Base-by-base conservation (phyloP, 1,284 basidiomycete species). In the Ustilago curta region DNA sequence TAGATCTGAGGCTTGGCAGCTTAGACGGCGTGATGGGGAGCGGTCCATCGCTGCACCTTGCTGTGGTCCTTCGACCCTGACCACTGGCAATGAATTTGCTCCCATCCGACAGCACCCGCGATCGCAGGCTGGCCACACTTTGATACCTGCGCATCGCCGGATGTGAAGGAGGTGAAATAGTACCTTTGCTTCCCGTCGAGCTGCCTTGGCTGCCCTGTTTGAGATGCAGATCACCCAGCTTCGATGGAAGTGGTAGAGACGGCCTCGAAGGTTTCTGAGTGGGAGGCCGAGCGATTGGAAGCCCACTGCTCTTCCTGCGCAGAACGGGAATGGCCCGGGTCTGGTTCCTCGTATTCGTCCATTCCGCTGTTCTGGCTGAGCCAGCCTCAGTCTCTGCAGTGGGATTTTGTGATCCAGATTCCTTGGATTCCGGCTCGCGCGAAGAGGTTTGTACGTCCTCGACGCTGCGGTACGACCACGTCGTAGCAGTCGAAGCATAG, bases 401-500 rank as follows among this genome's bases (percentile, higher is more conserved):
- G 16, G 43, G n/a, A 11, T 32, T 23, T 0, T 25, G 8, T 16
- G 54, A 35, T 11, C 31, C 29, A 11, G n/a, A 12, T 31, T 21
- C 23, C 43, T 37, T 45, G 35, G 27, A 5, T 5, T 49, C 45
- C 23, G 27, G 18, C 31, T 35, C 43, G 35, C n/a, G 54, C 18
- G n/a, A 16, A 1, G 51, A 35, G 29, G 55, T 9, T 4, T 27
- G 42, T 6, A 11, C 32, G 9, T 62, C 59, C 8, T 57, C 54
- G 14, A 12, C 43, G 58, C 72, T 71, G 25, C 45, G 48, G 31
- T 49, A 54, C 2, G 72, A 76, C 54, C 56, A 68, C 8, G 60
- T 58, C 14, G 72, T 64, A 3, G 68, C 68, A 7, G 68, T 67
- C 25, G 72, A 76, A 18, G 53, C 57, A 9, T 55, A 54, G 58